These are phyloP conservation scores for Aspergillus carbonarius DNA, from an alignment of 2,329 filamentous ascomycete species.

Conservation along the genomic window DNA sequence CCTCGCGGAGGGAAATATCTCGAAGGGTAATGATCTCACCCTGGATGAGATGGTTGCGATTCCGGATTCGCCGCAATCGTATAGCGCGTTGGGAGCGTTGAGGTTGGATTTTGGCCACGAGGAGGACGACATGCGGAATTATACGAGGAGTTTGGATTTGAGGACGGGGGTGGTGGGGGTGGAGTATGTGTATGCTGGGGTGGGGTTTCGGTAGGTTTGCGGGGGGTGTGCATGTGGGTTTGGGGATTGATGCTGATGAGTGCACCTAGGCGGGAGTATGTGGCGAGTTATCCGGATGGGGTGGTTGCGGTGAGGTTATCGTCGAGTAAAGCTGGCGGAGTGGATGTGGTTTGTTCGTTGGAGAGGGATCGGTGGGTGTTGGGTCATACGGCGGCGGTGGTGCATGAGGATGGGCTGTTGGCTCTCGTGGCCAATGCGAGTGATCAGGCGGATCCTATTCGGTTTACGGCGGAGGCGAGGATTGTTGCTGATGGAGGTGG, in stretches of 20 bases:
- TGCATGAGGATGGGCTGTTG: not conserved
- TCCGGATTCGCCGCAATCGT: constrained; percentile 8
- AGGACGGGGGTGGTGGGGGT: constrained; percentile 4
- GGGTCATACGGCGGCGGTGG: not conserved
- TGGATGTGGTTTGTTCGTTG: constrained; percentile 6
- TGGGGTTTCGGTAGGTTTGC: constrained; percentile 5
- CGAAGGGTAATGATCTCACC: constrained; percentile 1
- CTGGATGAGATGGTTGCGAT: constrained; percentile 9
- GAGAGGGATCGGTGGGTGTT: not conserved
- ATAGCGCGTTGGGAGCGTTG: constrained; percentile 13
- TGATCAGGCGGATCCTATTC: not conserved
- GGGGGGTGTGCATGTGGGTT: not conserved
- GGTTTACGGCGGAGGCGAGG: not conserved
- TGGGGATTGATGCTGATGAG: not conserved
- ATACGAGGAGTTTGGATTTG: constrained; percentile 12
- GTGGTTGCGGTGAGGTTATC: constrained; percentile 8
- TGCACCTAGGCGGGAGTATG: constrained; percentile 14
- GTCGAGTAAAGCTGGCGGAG: not conserved
- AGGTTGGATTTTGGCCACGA: constrained; percentile 10
- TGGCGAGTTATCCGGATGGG: constrained; percentile 13
- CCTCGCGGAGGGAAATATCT: constrained; percentile 11
- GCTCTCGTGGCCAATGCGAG: not conserved
- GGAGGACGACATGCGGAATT: not conserved
- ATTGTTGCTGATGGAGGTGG: not conserved
- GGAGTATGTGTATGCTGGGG: constrained; percentile 4